phyloP scores from a whole-genome alignment of 2,329 filamentous ascomycete species.

The Penicillium sumatraense region DNA sequence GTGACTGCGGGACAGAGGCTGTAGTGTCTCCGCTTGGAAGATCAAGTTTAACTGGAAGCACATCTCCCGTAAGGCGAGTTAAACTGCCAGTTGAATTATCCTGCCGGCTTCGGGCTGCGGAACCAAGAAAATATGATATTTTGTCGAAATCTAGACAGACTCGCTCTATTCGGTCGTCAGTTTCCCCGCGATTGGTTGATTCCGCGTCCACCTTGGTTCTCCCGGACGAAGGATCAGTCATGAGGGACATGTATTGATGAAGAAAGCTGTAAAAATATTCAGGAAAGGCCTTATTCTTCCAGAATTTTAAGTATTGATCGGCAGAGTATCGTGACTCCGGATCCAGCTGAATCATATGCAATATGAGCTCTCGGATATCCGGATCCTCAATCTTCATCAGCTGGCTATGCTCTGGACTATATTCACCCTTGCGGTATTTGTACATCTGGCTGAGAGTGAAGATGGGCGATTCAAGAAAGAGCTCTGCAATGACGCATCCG shows the following conservation, averaged over 20 bases:
- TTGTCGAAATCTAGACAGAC: slow-evolving; percentile 97
- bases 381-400: slow-evolving; percentile 85
- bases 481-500: slow-evolving; percentile 93
- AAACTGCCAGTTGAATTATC: slow-evolving; percentile 36
- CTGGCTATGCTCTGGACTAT: slow-evolving; percentile 81
- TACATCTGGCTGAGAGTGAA: slow-evolving; percentile 97
- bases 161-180: slow-evolving; percentile 91
- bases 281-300: slow-evolving; percentile 89
- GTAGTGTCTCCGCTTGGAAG: slow-evolving; percentile 83
- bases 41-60: slow-evolving; percentile 77
- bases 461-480: slow-evolving; percentile 94
- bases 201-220: slow-evolving; percentile 71
- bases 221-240: slow-evolving; percentile 87
- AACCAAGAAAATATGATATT: slow-evolving; percentile 90
- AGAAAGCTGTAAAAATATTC: slow-evolving; percentile 97
- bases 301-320: slow-evolving; percentile 91
- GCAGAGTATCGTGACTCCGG: slow-evolving; percentile 90
- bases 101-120: slow-evolving; percentile 58
- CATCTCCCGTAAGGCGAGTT: slow-evolving; percentile 38
- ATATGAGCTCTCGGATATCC: slow-evolving; percentile 84
- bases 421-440: slow-evolving; percentile 90
- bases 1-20: slow-evolving; percentile 63
- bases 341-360: slow-evolving; percentile 94
- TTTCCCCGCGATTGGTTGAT: slow-evolving; percentile 76
- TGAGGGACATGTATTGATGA: slow-evolving; percentile 95